Evolutionary conservation across 192 early-diverging fungal genomes (phyloP), one percentile per base, ranked within the genome.

Genomic region (Linnemannia schmuckeri): DNA sequence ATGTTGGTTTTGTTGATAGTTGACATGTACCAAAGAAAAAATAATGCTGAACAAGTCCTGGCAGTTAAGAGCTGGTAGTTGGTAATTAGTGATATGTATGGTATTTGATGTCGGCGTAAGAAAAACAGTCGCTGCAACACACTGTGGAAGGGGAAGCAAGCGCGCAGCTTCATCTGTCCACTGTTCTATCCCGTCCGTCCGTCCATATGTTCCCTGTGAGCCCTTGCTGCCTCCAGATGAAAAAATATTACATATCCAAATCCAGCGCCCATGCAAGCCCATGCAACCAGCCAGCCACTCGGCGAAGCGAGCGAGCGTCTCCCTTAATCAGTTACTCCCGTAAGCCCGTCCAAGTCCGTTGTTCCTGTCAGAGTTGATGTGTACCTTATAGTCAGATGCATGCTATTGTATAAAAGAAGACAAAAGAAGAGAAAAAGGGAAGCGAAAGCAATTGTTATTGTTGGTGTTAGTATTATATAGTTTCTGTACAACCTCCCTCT

Each of bases 381-480:
- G 42, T 77, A 82, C 81, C 81, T 82, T 82, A 70, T 82, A 82
- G 35, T 82, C 75, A 7, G 75, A 47, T 9, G 27, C 30, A 12
- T 35, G 42, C 81, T 82, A 77, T 37, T 30, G 54, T 7, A 35
- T 66, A 1, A 30, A 27, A 61, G 2, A 27, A 27, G 24, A 66
- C 61, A 27, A 66, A 33, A 9, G 24, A 52, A 52, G 49, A 33
- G 13, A 30, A 61, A 37, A 37, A 3, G 24, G 6, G 24, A 66
- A 61, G 55, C n/a, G n/a, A 61, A 33, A 6, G 24, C 22, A 33
- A 30, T n/a, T 57, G 55, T 55, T 49, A 24, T 55, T 55, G 57
- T 66, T 66, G 27, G 30, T 1, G 27, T 66, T 30, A 24, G 12
- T 66, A 52, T 10, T 66, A 35, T 33, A 66, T 66, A 66, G 10